Evolutionary conservation across 192 early-diverging fungal genomes (phyloP).

Genomic region (Backusella mclennaniae): DNA sequence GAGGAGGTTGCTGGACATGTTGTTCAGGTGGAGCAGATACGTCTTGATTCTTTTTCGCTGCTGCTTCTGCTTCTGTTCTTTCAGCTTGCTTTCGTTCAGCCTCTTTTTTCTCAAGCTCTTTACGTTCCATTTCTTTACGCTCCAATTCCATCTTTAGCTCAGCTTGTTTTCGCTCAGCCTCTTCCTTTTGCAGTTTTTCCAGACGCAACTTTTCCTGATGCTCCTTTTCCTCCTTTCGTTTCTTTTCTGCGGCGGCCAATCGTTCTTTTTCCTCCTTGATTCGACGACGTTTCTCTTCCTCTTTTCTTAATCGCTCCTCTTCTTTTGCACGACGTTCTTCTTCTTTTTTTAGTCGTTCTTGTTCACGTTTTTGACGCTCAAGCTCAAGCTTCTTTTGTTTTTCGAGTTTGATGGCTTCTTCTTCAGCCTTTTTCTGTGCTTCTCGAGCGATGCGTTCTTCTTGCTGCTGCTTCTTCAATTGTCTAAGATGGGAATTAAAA

Average conservation of each 20-base stretch:
- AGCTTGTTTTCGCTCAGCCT: background rate
- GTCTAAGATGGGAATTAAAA: conserved; percentile 35
- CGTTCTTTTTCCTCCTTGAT: background rate
- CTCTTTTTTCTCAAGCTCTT: background rate
- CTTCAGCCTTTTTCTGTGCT: background rate
- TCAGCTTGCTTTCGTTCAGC: background rate
- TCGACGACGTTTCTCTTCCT: background rate
- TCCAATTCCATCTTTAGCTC: background rate
- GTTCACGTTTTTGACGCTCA: conserved; percentile 37
- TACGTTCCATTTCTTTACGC: background rate
- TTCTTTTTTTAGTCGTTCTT: conserved; percentile 37
- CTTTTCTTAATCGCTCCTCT: conserved; percentile 15
- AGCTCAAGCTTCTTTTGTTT: background rate
- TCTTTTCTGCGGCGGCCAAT: background rate
- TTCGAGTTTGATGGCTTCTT: background rate
- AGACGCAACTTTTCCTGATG: background rate
- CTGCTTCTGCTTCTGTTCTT: background rate
- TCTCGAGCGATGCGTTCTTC: conserved; percentile 35
- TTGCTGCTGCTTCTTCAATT: conserved; percentile 67
- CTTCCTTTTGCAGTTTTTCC: background rate
- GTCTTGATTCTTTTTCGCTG: background rate
- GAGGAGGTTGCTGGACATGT: background rate
- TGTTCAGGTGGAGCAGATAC: background rate
- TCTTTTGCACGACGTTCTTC: conserved; percentile 10
- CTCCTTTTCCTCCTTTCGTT: conserved; percentile 6